Base-by-base conservation (phyloP, 352 stramenopile species). In the Pythium dissotocum region DNA sequence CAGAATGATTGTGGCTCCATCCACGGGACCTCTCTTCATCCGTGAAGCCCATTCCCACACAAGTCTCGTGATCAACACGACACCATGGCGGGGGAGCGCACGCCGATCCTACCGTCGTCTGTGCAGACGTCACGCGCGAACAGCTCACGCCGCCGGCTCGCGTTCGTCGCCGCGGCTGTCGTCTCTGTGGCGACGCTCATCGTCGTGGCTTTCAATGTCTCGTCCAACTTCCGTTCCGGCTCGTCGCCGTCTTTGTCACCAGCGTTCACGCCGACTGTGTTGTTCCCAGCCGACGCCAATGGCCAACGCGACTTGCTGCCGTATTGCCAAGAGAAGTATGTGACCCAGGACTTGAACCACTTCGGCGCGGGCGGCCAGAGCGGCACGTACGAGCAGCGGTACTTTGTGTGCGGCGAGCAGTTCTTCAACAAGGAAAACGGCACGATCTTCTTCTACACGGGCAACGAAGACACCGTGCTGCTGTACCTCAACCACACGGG, bases 371-470 rank as follows among this genome's bases (percentile, higher is more conserved):
- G 53, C n/a, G 70, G 68, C 21, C 65, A 56, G 4, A 28, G 30
- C 30, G 68, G 49, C 61, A 70, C 55, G 2, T 91, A 80, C 69
- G 38, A 79, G 7, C 73, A 91, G 69, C 70, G 79, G 32, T 92
- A 90, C 72, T 92, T 89, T 55, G 70, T 93, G 14, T 91, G 83
- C 63, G 72, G 75, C 28, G 77, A 76, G n/a, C 78, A 81, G 58
- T 65, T 75, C 64, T 80, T 82, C 55, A 60, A 85, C 67, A 59
- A 67, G 1, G 53, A 33, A 6, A 55, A 82, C 54, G 82, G 78
- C 49, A 68, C 74, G 33, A 80, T 88, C 63, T 87, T 88, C 73
- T 88, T 92, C 63, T 92, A 90, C 69, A 73, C 74, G n/a, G 84
- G 84, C 51, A 88, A 92, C 63, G 84, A 90, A 60, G 80, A 69